Evolutionary conservation across 805 yeast genomes (phyloP).

Genomic region (Aciculoconidium aculeatum): DNA sequence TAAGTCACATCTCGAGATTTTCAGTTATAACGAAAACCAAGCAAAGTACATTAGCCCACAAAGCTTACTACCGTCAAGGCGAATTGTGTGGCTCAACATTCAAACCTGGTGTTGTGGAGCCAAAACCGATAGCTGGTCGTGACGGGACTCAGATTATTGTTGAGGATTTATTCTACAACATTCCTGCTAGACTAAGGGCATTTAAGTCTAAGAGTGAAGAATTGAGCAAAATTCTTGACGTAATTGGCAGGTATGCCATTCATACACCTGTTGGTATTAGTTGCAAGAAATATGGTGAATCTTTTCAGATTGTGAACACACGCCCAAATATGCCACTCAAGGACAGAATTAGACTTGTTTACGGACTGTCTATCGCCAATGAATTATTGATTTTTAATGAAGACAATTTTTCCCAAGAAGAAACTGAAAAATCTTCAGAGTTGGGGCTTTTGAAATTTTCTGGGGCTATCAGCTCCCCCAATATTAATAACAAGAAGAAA

Average conservation of each 20-base stretch:
- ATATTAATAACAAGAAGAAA: conserved; percentile 61
- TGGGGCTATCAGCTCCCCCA: conserved; percentile 69
- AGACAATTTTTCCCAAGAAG: conserved; percentile 13
- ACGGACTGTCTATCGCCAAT: conserved; percentile 62
- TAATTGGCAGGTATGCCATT: conserved; percentile 76
- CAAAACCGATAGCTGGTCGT: conserved; percentile 78
- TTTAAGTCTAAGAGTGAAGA: conserved; percentile 68
- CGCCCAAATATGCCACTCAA: conserved; percentile 42
- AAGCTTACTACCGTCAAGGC: conserved; percentile 64
- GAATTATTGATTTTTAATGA: conserved; percentile 50
- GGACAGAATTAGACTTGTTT: conserved; percentile 71
- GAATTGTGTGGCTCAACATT: conserved; percentile 40
- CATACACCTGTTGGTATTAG: conserved; percentile 72
- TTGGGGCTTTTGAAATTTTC: conserved; percentile 46
- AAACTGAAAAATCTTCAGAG: conserved; percentile 7
- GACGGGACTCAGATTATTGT: conserved; percentile 81
- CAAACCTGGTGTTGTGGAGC: conserved; percentile 37
- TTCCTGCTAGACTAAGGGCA: conserved; percentile 70
- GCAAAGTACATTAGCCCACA: conserved; percentile 63
- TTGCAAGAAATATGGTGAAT: conserved; percentile 75
- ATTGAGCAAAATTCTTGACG: conserved; percentile 69
- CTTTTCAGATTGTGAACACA: conserved; percentile 59
- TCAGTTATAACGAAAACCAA: conserved; percentile 71
- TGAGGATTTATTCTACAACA: conserved; percentile 85
- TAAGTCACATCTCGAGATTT: conserved; percentile 82